Base-by-base conservation (phyloP, 768 basidiomycete species). In the Serendipita vermifera region DNA sequence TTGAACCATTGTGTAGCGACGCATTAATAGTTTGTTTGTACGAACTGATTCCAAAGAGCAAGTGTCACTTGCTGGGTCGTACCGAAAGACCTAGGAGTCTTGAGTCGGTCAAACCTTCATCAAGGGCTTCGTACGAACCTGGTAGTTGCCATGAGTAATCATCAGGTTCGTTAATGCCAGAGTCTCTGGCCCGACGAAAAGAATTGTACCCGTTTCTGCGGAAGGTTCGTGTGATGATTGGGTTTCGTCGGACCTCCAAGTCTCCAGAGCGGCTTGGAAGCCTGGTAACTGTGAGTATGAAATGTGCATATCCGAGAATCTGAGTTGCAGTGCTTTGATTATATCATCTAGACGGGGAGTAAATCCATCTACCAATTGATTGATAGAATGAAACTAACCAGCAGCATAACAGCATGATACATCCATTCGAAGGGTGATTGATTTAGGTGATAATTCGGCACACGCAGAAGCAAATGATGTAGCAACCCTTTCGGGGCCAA, bases 11-110 rank as follows among this genome's bases (percentile, higher is more conserved):
- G 82, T 86, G 59, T 97, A 96, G 13, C 96, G 81, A 0, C 88
- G 80, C 85, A 93, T 93, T 13, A 97, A 77, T 3, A 96, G 70
- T 54, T 75, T 80, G 62, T 94, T 94, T 3, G 89, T 85, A 24
- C 76, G 73, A 0, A 67, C 68, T 0, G 86, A 88, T 60, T 88
- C 81, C 14, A 83, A 64, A 9, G 73, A 71, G 0, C 77, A 71
- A 0, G 63, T 64, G 14, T 69, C 64, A 0, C 75, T 72, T 3
- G 63, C 55, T 0, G 93, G 87, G 57, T 89, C 75, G 70, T 89
- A 94, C 0, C 80, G 79, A 65, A 81, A 82, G 6, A 96, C 75
- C 87, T 9, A 41, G 35, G 13, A 60, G 33, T 13, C n/a, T 4
- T 24, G 9, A 17, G 26, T 20, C 32, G 53, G 11, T 20, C 22